These are phyloP conservation scores for Magnusiomyces tetraspermus DNA, from an alignment of 1,139 yeast genomes.

Conservation along the genomic window DNA sequence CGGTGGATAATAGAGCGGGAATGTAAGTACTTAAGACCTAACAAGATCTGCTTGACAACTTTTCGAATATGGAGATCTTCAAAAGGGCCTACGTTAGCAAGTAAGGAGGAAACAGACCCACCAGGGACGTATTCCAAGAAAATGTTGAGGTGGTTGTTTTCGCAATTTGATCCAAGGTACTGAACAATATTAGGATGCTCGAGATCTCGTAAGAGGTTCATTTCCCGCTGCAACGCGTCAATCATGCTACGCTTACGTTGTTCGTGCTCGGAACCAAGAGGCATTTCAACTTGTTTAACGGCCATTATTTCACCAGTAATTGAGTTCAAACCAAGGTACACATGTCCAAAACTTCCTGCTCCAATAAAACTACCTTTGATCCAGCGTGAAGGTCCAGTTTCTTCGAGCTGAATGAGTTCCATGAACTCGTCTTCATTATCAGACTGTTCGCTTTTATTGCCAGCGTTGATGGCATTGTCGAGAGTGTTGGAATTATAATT, in stretches of 20 bases:
- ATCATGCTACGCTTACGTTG: constrained; percentile 54
- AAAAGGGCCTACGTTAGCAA: constrained; percentile 79
- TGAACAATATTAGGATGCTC: constrained; percentile 90
- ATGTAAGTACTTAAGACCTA: constrained; percentile 75
- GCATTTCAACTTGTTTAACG: constrained; percentile 76
- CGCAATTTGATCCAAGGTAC: constrained; percentile 75
- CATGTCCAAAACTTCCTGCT: constrained; percentile 91
- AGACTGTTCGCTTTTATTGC: constrained; percentile 4
- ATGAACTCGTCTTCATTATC: constrained; percentile 21
- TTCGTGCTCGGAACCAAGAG: constrained; percentile 33
- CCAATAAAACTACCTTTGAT: constrained; percentile 88
- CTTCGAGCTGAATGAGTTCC: constrained; percentile 37
- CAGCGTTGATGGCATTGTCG: neutral
- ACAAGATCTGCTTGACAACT: constrained; percentile 72
- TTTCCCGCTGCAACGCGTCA: constrained; percentile 79
- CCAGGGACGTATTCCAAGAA: constrained; percentile 95
- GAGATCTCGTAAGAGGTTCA: constrained; percentile 63
- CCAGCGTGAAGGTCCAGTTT: constrained; percentile 62
- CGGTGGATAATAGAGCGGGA: constrained; percentile 78
- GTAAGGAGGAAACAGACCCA: constrained; percentile 85
- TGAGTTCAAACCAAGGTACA: constrained; percentile 85
- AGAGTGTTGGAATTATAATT: neutral
- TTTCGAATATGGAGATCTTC: constrained; percentile 82
- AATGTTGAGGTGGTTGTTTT: constrained; percentile 58
- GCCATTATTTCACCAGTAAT: constrained; percentile 95